Base-by-base conservation (phyloP, 1,284 basidiomycete species). In the Apiotrichum veenhuisii region DNA sequence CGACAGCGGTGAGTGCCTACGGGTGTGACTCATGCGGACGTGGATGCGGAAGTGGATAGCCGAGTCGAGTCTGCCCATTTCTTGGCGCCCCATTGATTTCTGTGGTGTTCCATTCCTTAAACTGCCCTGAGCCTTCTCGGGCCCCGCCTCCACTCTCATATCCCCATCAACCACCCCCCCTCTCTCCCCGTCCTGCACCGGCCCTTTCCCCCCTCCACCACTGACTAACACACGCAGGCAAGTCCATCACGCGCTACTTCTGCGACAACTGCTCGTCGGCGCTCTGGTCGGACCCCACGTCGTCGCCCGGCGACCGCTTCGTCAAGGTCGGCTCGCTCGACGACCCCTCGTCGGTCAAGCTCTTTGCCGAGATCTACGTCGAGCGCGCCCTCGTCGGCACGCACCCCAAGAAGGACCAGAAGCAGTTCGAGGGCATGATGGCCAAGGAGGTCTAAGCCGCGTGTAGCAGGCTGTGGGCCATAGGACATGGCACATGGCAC, bases 261-360 rank as follows among this genome's bases (percentile, higher is more conserved):
- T 70, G 68, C 52, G 64, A 58, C 4, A 53, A 56, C 38, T 70
- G 68, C 54, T 63, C 63, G 25, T 64, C 63, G 55, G 51, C 50
- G 14, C 54, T 60, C 23, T 60, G 36, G 38, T 60, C 58, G 1
- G 54, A 60, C 58, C 58, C 58, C 22, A 54, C 56, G 20, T 47
- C 47, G 25, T 34, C 46, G 15, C 58, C 58, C n/a, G 58, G 58
- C 33, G 51, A 50, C 3, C 54, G 54, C 43, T 60, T 60, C 51
- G 27, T 60, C 54, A 60, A 60, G 54, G 54, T 18, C 33, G 55
- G 55, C 23, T n/a, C 34, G 8, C 59, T 61, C 45, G 59, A 57
- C 45, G 50, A 61, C 49, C 33, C 52, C 15, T 12, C 27, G 26
- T 22, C 20, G 30, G 20, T 61, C 44, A 48, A 44, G 45, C 59